These are phyloP conservation scores for Biscutella laevigata DNA, from an alignment of 441 rosid species.

Conservation along the genomic window DNA sequence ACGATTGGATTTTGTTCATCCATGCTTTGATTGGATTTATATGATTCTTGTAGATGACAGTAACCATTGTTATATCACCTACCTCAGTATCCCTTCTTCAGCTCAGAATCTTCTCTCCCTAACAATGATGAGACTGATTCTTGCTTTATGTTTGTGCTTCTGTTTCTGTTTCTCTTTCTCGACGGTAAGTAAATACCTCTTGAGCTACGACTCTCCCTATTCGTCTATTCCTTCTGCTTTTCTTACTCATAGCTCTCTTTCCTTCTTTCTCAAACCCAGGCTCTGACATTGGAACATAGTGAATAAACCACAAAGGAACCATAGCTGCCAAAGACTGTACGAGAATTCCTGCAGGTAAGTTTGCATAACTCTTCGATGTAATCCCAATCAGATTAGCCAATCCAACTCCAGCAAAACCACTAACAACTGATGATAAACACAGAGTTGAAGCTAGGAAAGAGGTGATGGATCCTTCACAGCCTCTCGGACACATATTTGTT, in stretches of 20 bases:
- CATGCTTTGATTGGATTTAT: too few species aligned
- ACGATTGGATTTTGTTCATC: too few species aligned
- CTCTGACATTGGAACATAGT: conserved; percentile 38
- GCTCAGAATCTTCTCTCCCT: too few species aligned
- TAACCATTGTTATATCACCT: too few species aligned
- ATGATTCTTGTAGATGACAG: too few species aligned
- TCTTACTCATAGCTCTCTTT: conserved; percentile 27
- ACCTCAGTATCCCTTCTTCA: too few species aligned
- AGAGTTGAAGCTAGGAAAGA: conserved; percentile 70
- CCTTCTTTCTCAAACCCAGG: conserved; percentile 37
- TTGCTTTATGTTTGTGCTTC: too few species aligned
- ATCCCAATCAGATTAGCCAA: conserved; percentile 55
- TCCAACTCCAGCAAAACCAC: conserved; percentile 66
- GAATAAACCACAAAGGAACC: conserved; percentile 50
- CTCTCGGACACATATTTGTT: conserved; percentile 59
- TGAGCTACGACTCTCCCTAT: conserved; percentile 44
- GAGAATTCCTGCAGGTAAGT: conserved; percentile 46
- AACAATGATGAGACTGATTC: background rate
- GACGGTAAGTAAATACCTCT: conserved; percentile 34
- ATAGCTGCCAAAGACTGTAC: conserved; percentile 58
- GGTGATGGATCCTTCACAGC: conserved; percentile 71
- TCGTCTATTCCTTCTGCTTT: conserved; percentile 45
- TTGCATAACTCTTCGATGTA: conserved; percentile 45
- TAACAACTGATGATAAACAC: conserved; percentile 57
- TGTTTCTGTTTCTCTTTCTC: conserved; percentile 50